Evolutionary conservation across 2,329 filamentous ascomycete species (phyloP).

Genomic region (Pestalotiopsis sp.): DNA sequence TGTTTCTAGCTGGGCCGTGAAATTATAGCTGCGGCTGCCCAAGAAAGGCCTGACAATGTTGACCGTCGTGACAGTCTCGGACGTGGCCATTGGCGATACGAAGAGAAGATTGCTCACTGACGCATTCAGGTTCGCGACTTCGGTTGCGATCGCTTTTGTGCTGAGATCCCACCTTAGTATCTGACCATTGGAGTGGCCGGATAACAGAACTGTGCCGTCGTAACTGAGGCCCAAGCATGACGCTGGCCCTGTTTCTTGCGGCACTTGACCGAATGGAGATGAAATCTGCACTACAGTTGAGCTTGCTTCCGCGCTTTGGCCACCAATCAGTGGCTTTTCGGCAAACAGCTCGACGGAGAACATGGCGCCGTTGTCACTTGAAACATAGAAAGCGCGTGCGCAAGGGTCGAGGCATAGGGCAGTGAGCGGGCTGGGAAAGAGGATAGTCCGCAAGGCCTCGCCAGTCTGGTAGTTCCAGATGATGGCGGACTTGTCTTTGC

Average conservation of each 20-base stretch:
- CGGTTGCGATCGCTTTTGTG: constrained; percentile 67
- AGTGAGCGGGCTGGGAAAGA: constrained; percentile 74
- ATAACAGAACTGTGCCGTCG: constrained; percentile 78
- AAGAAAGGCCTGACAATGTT: constrained; percentile 81
- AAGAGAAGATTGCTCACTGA: constrained; percentile 83
- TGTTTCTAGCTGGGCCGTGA: constrained; percentile 64
- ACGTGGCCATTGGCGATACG: constrained; percentile 61
- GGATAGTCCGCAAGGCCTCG: constrained; percentile 75
- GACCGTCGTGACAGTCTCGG: constrained; percentile 50
- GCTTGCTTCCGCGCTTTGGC: constrained; percentile 52
- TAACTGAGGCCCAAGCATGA: constrained; percentile 76
- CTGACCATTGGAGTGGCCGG: constrained; percentile 80
- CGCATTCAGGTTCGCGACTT: constrained; percentile 73
- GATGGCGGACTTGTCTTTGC: constrained; percentile 85
- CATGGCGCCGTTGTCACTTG: constrained; percentile 78
- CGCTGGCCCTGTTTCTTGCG: constrained; percentile 66
- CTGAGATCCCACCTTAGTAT: constrained; percentile 81
- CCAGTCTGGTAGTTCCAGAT: constrained; percentile 91
- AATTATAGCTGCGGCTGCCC: constrained; percentile 64
- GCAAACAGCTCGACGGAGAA: constrained; percentile 76
- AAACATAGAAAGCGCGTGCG: constrained; percentile 79
- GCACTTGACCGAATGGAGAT: constrained; percentile 57
- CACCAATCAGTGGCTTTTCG: constrained; percentile 57
- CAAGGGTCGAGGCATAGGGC: constrained; percentile 80
- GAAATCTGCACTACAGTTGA: constrained; percentile 60